Conservation (phyloP, 2,329 filamentous ascomycete genomes). For the Arthrobotrys pseudoclavata region DNA sequence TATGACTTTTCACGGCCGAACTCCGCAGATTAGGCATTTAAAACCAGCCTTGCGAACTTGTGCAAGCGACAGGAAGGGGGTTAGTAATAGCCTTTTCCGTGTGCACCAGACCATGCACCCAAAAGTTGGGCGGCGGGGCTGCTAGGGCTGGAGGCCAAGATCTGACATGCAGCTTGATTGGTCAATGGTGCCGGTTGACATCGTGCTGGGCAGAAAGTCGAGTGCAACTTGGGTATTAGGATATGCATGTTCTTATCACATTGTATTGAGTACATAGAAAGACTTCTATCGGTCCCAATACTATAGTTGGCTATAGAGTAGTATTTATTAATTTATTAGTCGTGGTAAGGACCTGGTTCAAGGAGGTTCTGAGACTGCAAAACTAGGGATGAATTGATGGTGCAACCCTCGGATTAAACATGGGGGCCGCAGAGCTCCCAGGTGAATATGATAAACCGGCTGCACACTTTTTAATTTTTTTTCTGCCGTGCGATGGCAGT, state of each 20-base stretch:
- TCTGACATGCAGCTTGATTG: slow-evolving; percentile 53
- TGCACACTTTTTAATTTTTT: slow-evolving; percentile 36
- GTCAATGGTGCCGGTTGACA: background rate
- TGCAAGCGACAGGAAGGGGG: slow-evolving; percentile 4
- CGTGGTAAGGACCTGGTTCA: background rate
- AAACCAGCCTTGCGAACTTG: slow-evolving; percentile 18
- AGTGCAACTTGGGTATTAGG: slow-evolving; percentile 6
- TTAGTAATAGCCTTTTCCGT: slow-evolving; percentile 40
- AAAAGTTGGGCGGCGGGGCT: background rate
- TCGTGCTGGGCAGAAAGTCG: background rate
- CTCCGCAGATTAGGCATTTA: slow-evolving; percentile 34
- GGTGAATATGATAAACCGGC: slow-evolving; percentile 20
- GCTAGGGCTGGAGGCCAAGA: slow-evolving; percentile 32
- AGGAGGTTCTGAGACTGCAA: background rate
- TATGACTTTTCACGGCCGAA: slow-evolving; percentile 23
- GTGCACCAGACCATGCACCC: slow-evolving; percentile 8
- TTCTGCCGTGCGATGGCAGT: slow-evolving; percentile 13
- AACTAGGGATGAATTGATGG: background rate
- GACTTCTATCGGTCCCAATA: background rate
- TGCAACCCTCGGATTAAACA: slow-evolving; percentile 18
- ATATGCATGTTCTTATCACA: slow-evolving; percentile 20
- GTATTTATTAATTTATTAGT: background rate
- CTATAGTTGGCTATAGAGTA: too few relatives aligned
- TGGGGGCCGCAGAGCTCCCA: slow-evolving; percentile 50
- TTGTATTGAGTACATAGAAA: too few relatives aligned